Conservation (phyloP, 108 stramenopile species). For the Conticribra weissflogii region DNA sequence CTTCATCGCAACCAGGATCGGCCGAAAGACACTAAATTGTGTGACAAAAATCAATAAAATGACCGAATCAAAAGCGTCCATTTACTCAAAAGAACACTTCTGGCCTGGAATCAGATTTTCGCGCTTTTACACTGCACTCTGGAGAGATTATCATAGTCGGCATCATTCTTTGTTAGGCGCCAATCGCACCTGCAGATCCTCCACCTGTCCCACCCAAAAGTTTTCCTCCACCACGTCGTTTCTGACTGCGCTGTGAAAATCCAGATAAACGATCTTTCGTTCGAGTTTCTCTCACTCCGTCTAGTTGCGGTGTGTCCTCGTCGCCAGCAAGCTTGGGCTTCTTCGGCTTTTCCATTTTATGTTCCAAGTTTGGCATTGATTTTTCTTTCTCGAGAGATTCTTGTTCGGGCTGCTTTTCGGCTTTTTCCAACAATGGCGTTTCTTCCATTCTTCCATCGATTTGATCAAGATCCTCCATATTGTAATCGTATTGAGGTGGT, state of each 20-base stretch:
- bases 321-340: conserved; percentile 13
- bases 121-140: too few relatives aligned
- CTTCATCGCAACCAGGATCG: too few relatives aligned
- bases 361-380: conserved; percentile 3
- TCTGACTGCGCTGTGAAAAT: neutral
- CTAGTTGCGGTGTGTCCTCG: neutral
- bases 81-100: too few relatives aligned
- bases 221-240: neutral
- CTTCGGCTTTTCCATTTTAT: neutral
- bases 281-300: neutral
- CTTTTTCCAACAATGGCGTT: conserved; percentile 10
- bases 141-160: too few relatives aligned
- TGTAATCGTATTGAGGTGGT: neutral
- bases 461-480: conserved; percentile 18
- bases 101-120: too few relatives aligned
- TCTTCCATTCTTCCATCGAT: conserved; percentile 21
- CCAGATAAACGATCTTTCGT: neutral
- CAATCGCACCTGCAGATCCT: neutral
- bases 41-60: too few relatives aligned
- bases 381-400: neutral
- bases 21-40: too few relatives aligned
- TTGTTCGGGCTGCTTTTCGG: conserved; percentile 1
- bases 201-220: neutral
- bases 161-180: too few relatives aligned
- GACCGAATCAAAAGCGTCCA: too few relatives aligned